Evolutionary conservation across 306 rosid genomes (phyloP), one percentile per base, ranked within the genome.

Genomic region (Gastrolobium villosum): DNA sequence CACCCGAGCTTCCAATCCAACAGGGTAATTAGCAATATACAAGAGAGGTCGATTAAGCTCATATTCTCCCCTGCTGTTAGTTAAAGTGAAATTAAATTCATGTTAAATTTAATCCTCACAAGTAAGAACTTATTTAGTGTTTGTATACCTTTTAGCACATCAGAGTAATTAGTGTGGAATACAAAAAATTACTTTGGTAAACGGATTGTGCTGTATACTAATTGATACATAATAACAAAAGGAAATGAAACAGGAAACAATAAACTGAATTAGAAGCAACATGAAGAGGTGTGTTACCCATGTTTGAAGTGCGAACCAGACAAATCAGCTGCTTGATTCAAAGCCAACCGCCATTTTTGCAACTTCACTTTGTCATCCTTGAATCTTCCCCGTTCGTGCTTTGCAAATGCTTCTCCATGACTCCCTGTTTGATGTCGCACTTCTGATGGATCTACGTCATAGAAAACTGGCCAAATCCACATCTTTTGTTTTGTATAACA

Each of bases 1-100:
- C 2, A 71, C 13, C 10, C 55, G 36, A 48, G 2, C 26, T 4
- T 37, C 20, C 2, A 79, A 11, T 6, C 72, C 60, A 48, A 46
- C 71, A 10, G 62, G 71, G 43, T 62, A 62, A 35, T 61, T 39
- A 9, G 79, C 79, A 75, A 75, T 48, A 10, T 62, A 37, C 34
- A 75, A 11, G 8, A 15, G 50, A 70, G 1, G 35, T 1, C 62
- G 37, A 14, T 69, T 36, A 6, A 70, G 44, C n/a, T 35, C 74
- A 3, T 77, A 44, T 52, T 76, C 65, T 36, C 0, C 1, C n/a
- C 72, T 74, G 78, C 10, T 26, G 34, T 34, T 64, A 5, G 37
- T 6, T 7, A 34, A 31, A 35, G 55, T 43, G 10, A 59, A 30
- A 73, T 15, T 20, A 35, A 40, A 39, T 52, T 10, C 30, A 37